Conservation (phyloP, 768 basidiomycete genomes). For the Calocybe cyanea region DNA sequence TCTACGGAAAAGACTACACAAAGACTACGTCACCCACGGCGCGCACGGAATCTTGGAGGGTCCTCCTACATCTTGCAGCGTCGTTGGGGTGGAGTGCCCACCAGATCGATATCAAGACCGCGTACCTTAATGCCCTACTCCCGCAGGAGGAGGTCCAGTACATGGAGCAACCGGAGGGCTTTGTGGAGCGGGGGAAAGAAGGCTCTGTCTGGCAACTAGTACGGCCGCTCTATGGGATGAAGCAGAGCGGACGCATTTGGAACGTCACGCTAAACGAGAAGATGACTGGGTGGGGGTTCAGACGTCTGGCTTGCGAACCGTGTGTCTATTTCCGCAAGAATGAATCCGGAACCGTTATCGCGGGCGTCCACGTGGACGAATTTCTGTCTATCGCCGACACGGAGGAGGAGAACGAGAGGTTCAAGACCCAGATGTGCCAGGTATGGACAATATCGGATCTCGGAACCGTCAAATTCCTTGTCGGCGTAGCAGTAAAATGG, state of each 20-base stretch:
- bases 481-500: conserved; percentile 15
- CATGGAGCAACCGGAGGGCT: conserved; percentile 25
- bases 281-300: conserved; percentile 24
- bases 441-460: too few species aligned
- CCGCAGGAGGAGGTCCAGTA: conserved; percentile 1
- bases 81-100: conserved; percentile 28
- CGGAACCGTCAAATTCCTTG: conserved; percentile 24
- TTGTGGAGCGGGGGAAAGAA: conserved; percentile 11
- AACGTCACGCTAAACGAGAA: too few species aligned
- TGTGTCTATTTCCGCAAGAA: too few species aligned
- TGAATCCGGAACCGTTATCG: conserved; percentile 17
- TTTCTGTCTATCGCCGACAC: too few species aligned
- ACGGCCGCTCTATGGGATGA: too few species aligned
- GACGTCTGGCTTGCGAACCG: conserved; percentile 18
- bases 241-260: too few species aligned
- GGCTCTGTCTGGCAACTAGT: conserved; percentile 11
- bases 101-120: conserved; percentile 23
- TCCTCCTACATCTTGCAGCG: conserved; percentile 33
- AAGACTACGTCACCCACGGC: conserved; percentile 38
- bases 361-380: conserved; percentile 25
- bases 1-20: conserved; percentile 30
- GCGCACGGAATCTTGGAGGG: conserved; percentile 32
- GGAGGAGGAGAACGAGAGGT: conserved; percentile 17
- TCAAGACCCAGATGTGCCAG: too few species aligned
- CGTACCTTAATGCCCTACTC: conserved; percentile 7